These are phyloP conservation scores for Echeveria elegans DNA, from an alignment of 164 flowering plant genomes.

Conservation along the genomic window DNA sequence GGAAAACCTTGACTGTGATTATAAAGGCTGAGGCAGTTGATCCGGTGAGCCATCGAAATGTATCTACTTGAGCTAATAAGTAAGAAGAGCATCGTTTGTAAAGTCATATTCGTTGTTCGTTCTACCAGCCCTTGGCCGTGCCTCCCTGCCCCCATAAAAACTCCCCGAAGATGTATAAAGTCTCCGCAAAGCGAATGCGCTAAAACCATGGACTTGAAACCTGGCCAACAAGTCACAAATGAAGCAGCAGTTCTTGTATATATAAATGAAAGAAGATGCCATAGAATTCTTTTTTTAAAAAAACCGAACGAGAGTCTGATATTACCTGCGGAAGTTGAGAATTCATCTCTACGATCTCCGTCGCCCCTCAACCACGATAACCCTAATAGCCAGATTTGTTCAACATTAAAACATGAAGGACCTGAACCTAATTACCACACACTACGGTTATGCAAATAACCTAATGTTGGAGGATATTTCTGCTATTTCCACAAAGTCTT, in stretches of 20 bases:
- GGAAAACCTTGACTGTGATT: slow-evolving; percentile 42
- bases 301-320: slow-evolving; percentile 7
- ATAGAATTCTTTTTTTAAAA: too few relatives aligned
- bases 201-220: slow-evolving; percentile 11
- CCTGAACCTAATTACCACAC: too few relatives aligned
- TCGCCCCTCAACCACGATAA: too few relatives aligned
- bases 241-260: too few relatives aligned
- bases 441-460: too few relatives aligned
- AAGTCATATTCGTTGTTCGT: background rate
- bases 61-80: slow-evolving; percentile 23
- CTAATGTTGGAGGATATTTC: too few relatives aligned
- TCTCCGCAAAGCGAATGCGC: slow-evolving; percentile 28
- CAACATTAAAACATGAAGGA: too few relatives aligned
- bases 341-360: too few relatives aligned
- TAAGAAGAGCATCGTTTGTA: background rate
- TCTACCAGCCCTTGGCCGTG: background rate
- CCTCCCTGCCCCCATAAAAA: slow-evolving; percentile 31
- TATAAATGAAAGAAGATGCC: too few relatives aligned
- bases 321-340: slow-evolving; percentile 3
- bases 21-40: slow-evolving; percentile 28
- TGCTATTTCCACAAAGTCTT: too few relatives aligned
- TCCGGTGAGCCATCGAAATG: slow-evolving; percentile 30
- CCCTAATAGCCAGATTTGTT: too few relatives aligned
- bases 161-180: slow-evolving; percentile 20
- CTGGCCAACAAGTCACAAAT: background rate